Base-by-base conservation (phyloP, 2,329 filamentous ascomycete genomes). In the Verticillium klebahnii region DNA sequence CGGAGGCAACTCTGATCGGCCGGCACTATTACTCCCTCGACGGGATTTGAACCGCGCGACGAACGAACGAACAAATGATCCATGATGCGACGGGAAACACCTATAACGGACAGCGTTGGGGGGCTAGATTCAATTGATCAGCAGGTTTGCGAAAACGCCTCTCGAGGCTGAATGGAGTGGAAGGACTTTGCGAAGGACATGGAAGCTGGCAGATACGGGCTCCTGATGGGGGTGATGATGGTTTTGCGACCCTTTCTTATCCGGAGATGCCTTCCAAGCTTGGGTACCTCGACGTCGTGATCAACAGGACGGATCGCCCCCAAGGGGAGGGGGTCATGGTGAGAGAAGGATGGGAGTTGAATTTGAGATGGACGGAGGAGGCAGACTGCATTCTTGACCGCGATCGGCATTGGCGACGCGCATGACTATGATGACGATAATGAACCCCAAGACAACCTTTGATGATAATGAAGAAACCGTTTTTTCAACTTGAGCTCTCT, bases 1-100 rank as follows among this genome's bases (percentile, higher is more conserved):
- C 62, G 55, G 63, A 60, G 60, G 63, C 60, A 39, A 62, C 63
- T 65, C 59, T 62, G 62, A 50, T 11, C 52, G 58, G 39, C 56
- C 60, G 62, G 57, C 62, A 17, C 56, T 62, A 55, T 61, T 52
- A 37, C 40, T 59, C 40, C 29, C 19, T 32, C 40, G 59, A 61
- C n/a, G 19, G 45, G 45, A 25, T 36, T 23, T 12, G 19, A 23
- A 50, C n/a, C 5, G 9, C 17, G 19, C 19, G 45, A 50, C 17
- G 45, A 23, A 36, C 34, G 34, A 36, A 36, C 34, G 34, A 36
- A 36, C 34, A 9, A 40, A 50, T 25, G 45, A 50, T 23, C 45
- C 45, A 50, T n/a, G 45, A 50, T 50, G 45, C 45, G 45, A 50
- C 45, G 11, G n/a, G 19, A 25, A 23, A 50, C 45, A 23, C 45